Evolutionary conservation across 805 yeast genomes (phyloP).

Genomic region (Candida maesae): DNA sequence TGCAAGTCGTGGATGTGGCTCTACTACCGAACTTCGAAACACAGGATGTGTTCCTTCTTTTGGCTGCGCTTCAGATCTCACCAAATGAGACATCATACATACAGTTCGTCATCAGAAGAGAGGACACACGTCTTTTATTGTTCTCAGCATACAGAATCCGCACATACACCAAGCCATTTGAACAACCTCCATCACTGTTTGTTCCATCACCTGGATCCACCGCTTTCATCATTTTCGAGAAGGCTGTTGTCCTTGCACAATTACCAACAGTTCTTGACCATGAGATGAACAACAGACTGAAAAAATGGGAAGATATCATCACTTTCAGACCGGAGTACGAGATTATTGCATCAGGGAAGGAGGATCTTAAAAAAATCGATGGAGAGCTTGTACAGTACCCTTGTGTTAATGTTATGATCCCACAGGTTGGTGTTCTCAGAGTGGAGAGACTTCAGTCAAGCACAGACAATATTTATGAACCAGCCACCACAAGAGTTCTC

Average conservation of each 20-base stretch:
- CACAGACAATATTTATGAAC: conserved; percentile 18
- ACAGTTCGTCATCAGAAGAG: conserved; percentile 50
- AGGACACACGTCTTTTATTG: conserved; percentile 47
- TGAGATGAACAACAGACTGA: conserved; percentile 30
- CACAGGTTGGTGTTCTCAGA: conserved; percentile 57
- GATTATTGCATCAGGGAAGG: conserved; percentile 59
- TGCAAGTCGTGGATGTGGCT: conserved; percentile 61
- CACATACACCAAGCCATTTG: conserved; percentile 35
- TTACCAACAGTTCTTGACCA: conserved; percentile 38
- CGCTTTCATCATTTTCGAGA: conserved; percentile 56
- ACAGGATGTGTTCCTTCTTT: conserved; percentile 42
- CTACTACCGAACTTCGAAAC: conserved; percentile 37
- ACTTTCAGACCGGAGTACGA: conserved; percentile 48
- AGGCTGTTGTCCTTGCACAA: conserved; percentile 65
- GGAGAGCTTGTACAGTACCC: conserved; percentile 33
- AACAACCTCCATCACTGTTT: conserved; percentile 43
- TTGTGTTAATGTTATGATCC: conserved; percentile 46
- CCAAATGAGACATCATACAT: conserved; percentile 37
- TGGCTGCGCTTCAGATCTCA: conserved; percentile 34
- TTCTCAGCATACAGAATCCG: conserved; percentile 66
- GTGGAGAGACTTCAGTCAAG: conserved; percentile 42
- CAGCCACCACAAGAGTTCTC: conserved; percentile 35
- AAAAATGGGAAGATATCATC: conserved; percentile 81
- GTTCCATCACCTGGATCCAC: conserved; percentile 57
- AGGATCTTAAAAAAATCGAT: conserved; percentile 30